Base-by-base conservation (phyloP, 257 asterid species). In the Orobanche coerulescens region DNA sequence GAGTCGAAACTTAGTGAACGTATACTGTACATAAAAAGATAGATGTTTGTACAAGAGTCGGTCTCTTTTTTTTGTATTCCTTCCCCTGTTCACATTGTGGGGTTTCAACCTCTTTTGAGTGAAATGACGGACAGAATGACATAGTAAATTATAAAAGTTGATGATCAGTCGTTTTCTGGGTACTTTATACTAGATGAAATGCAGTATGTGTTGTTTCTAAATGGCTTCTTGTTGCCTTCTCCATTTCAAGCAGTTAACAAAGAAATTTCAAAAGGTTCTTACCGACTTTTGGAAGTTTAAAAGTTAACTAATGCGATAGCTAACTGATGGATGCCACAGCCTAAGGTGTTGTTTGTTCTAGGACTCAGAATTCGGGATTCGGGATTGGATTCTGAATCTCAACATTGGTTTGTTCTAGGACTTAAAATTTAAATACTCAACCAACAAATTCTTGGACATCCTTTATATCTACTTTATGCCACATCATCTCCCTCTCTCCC, bases 11-110 rank as follows among this genome's bases (percentile, higher is more conserved):
- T 73, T 59, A 58, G 50, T 22, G 28, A 70, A 43, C 72, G 57
- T 56, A 49, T 50, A 75, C 47, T 73, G 85, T 84, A 77, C 68
- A 81, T 80, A 80, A 79, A 80, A 81, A 69, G 64, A 56, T 63
- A 74, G 75, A 58, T 59, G 26, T 25, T 13, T 59, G 67, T 66
- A 68, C 61, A n/a, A 39, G 31, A 6, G 60, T 67, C 58, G 26
- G 74, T 28, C 51, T 67, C 39, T 28, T 5, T 24, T 56, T 37
- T 58, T 13, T 11, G 16, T 48, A 10, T 43, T 11, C 7, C 12
- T 30, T 43, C 25, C 24, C 8, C 6, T 28, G 33, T 55, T 53
- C 58, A 66, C 67, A 15, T 59, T 74, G 49, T 66, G 54, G 66
- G 58, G 68, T 75, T 69, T 66, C 42, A 55, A 31, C 73, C 54